Base-by-base conservation (phyloP, 164 flowering plant species). In the Magnolia sinica region DNA sequence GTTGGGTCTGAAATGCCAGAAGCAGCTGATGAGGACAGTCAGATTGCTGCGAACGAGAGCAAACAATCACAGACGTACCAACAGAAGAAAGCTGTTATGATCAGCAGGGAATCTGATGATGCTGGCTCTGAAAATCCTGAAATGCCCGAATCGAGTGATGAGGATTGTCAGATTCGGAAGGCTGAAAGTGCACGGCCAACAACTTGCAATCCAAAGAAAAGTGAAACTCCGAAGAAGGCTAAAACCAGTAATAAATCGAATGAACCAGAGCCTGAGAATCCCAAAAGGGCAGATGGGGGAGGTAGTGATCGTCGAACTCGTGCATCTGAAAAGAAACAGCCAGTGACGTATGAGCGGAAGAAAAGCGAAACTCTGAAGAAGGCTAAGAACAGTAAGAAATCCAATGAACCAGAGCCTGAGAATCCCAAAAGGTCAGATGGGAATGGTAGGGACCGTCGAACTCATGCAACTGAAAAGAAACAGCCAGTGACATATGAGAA, bases 191-290 rank as follows among this genome's bases (percentile, higher is more conserved):
- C 59, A 58, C 59, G 31, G 37, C 55, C 27, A 27, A 19, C 16
- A 18, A 14, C 45, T 14, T 1, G 24, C 49, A 83, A 81, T 81
- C 45, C 74, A 22, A 78, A 63, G 80, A 77, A 72, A n/a, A 51
- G 80, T 64, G 70, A 73, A 52, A 74, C 27, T 72, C 18, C 4
- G 10, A 55, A 16, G 13, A 14, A 13, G 18, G 61, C 61, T 11
- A 55, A 55, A 9, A 16, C 2, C 61, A 55, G 61, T 16, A 55
- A 55, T 19, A 55, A 55, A 55, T 55, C 61, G 3, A 55, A 55
- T 55, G 61, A 55, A 55, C 16, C 13, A 11, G 61, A 55, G 16
- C 61, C 16, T 11, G 61, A 55, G 13, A 16, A 55, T 55, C 16
- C 13, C 18, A 16, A 55, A 9, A 55, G 13, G 61, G 61, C 61